A percentile compares a stretch with the other conserved stretches of the same genome.
These are phyloP conservation scores for Ganoderma resinaceum DNA, from an alignment of 1,284 basidiomycete species.

Conservation along the genomic window DNA sequence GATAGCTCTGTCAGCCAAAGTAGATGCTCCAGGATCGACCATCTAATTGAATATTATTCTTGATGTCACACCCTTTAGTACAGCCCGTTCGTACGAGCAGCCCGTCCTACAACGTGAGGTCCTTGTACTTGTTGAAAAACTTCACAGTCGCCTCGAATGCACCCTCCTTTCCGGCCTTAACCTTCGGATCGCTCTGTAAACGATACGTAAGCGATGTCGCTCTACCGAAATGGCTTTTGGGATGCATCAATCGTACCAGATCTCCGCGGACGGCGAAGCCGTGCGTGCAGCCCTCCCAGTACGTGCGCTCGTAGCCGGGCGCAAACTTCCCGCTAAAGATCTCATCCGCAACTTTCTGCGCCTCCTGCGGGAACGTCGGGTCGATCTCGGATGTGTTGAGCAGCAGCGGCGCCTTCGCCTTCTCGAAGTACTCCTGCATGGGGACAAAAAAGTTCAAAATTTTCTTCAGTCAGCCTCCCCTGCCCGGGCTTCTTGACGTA, in stretches of 20 bases:
- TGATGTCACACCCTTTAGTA: neutral
- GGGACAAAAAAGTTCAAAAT: neutral
- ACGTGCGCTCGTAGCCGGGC: conserved; percentile 41
- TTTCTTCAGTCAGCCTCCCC: neutral
- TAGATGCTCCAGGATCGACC: no score
- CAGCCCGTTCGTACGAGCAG: neutral
- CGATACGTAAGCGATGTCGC: conserved; percentile 6
- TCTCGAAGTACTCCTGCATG: conserved; percentile 56
- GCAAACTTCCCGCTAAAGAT: conserved; percentile 21
- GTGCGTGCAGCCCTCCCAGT: conserved; percentile 56
- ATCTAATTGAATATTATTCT: neutral
- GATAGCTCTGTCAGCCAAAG: no score
- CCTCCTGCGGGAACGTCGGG: conserved; percentile 20
- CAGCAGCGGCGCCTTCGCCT: conserved; percentile 61
- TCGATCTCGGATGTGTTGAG: conserved; percentile 59
- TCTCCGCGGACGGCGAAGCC: conserved; percentile 57
- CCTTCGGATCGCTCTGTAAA: conserved; percentile 44
- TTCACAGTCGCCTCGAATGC: conserved; percentile 47
- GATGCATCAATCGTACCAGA: conserved; percentile 31
- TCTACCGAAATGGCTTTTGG: neutral
- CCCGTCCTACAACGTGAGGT: conserved; percentile 3
- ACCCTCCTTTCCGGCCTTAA: conserved; percentile 49
- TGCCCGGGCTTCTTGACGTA: neutral
- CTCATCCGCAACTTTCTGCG: conserved; percentile 22
- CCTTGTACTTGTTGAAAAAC: conserved; percentile 41